Base-by-base conservation (phyloP, 495 filamentous ascomycete species). In the Recurvomyces mirabilis region DNA sequence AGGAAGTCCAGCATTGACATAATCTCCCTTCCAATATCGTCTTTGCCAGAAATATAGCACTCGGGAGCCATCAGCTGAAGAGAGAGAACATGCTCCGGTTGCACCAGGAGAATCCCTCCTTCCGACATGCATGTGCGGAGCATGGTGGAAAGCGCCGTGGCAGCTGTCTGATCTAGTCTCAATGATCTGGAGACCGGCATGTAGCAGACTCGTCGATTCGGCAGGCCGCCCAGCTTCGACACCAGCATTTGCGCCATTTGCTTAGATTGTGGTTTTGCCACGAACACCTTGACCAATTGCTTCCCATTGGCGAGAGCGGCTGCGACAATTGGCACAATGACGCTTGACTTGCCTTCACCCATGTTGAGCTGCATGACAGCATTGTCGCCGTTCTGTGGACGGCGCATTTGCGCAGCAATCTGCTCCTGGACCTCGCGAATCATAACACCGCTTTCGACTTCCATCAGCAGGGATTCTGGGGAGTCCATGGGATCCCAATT, bases 321-420 rank as follows among this genome's bases (percentile, higher is more conserved):
- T 4, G 75, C 69, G 6, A 79, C 70, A 30, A 79, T 72, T 0
- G 81, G 79, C 3, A 83, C 69, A 41, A 87, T 82, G 1, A 83
- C 73, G 0, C 77, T 78, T 0, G 78, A 78, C 52, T 87, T 87
- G 0, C 82, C 81, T 54, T 82, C 71, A 0, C 81, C 81, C 80
- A 85, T 85, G 50, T 83, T 84, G 40, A 87, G 15, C 34, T 37
- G 34, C 34, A 37, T 11, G 63, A 77, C 73, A 0, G 67, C 56
- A 53, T 78, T 84, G 0, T 44, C 23, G 0, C 47, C 59, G 0
- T 53, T 59, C 0, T 51, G 51, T 0, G 79, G 78, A 0, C 38
- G 33, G 9, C 67, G 71, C 78, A 84, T 84, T 38, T 67, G 58
- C 2, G 36, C 23, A 0, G 79, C 75, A 32, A 84, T 75, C 3